Evolutionary conservation across 495 filamentous ascomycete genomes (phyloP), one percentile per base, ranked within the genome.

Genomic region (Penicilliopsis zonata): DNA sequence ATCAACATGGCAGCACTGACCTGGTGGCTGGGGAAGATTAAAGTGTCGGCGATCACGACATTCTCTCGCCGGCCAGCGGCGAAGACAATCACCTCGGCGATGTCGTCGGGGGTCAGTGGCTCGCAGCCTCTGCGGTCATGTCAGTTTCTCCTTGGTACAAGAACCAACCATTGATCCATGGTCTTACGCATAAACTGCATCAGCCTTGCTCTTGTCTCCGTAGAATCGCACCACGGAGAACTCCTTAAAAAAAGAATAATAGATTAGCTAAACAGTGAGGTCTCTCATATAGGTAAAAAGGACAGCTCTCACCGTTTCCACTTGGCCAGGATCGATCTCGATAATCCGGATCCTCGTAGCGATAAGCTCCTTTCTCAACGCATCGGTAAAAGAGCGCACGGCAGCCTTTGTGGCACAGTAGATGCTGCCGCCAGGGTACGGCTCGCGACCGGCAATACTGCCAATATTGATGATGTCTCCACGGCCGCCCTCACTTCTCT

Each of bases 391-490:
- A 33, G 67, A 78, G 29, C 81, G 76, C 24, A 96, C 78, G 3
- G 90, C 90, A 9, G 90, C 87, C 63, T 98, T 98, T 29, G 82
- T 88, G 2, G 90, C 86, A 57, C 90, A 98, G 70, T 98, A 98
- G 43, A 98, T 94, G 44, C 78, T 77, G 15, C 90, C 90, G 27
- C 92, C 86, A 3, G 76, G 63, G 57, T 98, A 98, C 8, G 81
- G 69, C 44, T 94, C 88, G 23, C 90, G 74, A 14, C 90, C 90
- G 15, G 90, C 90, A 50, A 98, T 90, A 45, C 80, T 87, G 34
- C 90, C 90, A 49, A 98, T 82, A 57, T 95, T 96, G 56, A 98
- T 92, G 49, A 98, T 87, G 48, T 98, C 90, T 38, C 90, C 90
- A 18, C 65, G 61, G 33, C 86, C 87, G 31, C 84, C 83, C 24